Conservation (phyloP, 495 filamentous ascomycete genomes). For the Talaromyces nanjingensis region DNA sequence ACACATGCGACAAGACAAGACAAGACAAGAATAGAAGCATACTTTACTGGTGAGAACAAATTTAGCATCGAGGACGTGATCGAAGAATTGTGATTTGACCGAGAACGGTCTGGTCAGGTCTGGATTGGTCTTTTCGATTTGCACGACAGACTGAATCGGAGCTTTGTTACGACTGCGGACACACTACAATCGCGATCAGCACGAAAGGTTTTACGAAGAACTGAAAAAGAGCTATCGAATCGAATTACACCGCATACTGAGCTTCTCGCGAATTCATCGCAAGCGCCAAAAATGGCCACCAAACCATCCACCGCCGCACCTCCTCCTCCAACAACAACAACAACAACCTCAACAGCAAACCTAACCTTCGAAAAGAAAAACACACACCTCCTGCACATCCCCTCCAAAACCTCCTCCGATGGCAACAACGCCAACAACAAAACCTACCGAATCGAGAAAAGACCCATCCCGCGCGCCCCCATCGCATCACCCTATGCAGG, state of each 20-base stretch:
- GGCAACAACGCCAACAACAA: constrained; percentile 5
- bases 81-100: not conserved
- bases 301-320: not conserved
- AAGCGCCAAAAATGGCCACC: not conserved
- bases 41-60: too few relatives aligned
- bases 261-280: not conserved
- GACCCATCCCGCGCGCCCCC: constrained; percentile 64
- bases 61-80: too few relatives aligned
- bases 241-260: not conserved
- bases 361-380: constrained; percentile 1
- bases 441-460: constrained; percentile 45
- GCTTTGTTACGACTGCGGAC: not conserved
- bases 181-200: not conserved
- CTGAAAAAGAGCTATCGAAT: not conserved
- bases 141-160: not conserved
- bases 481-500: constrained; percentile 51
- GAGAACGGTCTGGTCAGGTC: not conserved
- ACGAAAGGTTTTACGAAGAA: not conserved
- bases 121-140: too few relatives aligned
- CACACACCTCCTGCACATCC: not conserved
- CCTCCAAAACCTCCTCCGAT: not conserved
- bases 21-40: not conserved
- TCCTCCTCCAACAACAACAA: not conserved
- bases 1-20: not conserved
- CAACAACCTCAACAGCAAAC: not conserved